Evolutionary conservation across 306 rosid genomes (phyloP), one percentile per base, ranked within the genome.

Genomic region (Sesbania bispinosa): DNA sequence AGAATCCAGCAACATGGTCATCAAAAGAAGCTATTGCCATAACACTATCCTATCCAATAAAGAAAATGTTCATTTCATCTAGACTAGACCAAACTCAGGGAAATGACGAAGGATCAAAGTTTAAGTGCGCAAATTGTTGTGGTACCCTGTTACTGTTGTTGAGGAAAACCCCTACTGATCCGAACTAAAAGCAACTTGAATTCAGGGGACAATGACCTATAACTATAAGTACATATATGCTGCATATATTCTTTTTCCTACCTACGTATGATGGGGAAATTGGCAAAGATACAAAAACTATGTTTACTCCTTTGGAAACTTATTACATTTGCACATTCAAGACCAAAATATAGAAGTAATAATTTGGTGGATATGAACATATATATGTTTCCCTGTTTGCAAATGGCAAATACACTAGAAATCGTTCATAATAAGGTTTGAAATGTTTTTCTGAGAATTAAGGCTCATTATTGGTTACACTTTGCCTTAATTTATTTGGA

Each of bases 1-100:
- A 57, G 75, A 80, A 80, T 80, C 58, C 26, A 29, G 29, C 41
- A 4, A 75, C 43, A 18, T 42, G 45, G 11, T 39, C 58, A 19
- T 42, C 14, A 36, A 23, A 23, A 48, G 46, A 47, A 18, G 53
- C 53, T 8, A 43, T 15, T 27, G 61, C 38, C 0, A 35, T 61
- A 74, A 23, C 48, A 21, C 51, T 60, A 7, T 41, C 16, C 35
- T 57, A 7, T 30, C 4, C 6, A 2, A 43, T 33, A 29, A 60
- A 24, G 30, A 35, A 42, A 60, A 21, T 58, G 38, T 11, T 60
- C 61, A 59, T 1, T 70, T 69, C 54, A 23, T 15, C 64, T 5
- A 11, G 10, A 5, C 39, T 35, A 51, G 19, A 10, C 73, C 42
- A 33, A 57, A 30, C 10, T 18, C 10, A 0, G 5, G 52, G 21